A percentile compares a stretch with the other conserved stretches of the same genome.
Conservation (phyloP, 257 asterid genomes). For the Solanum stenotomum region DNA sequence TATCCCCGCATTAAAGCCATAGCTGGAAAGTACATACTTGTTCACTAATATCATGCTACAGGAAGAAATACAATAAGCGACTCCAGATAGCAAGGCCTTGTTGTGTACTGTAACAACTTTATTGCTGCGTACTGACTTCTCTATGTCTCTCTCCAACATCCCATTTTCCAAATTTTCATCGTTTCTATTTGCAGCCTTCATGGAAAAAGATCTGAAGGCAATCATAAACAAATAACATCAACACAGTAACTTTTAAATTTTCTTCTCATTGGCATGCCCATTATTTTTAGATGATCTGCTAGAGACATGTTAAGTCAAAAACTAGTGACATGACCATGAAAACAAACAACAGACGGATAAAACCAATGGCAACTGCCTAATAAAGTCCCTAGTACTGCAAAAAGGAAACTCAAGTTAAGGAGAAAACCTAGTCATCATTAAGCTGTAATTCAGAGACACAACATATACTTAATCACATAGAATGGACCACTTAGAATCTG, state of each 20-base stretch:
- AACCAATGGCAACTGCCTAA: neutral
- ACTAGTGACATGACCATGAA: neutral
- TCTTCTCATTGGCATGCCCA: neutral
- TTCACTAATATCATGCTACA: slow-evolving; percentile 89
- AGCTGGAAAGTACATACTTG: slow-evolving; percentile 88
- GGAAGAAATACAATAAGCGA: slow-evolving; percentile 79
- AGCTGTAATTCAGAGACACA: neutral
- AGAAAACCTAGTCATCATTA: neutral
- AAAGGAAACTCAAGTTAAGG: neutral
- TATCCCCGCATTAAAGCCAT: slow-evolving; percentile 81
- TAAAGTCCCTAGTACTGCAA: neutral
- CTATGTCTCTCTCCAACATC: slow-evolving; percentile 40
- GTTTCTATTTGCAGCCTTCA: slow-evolving; percentile 34
- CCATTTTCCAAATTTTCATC: slow-evolving; percentile 67
- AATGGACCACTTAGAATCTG: neutral
- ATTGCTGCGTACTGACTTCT: slow-evolving; percentile 31
- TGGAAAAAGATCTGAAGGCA: slow-evolving; percentile 17
- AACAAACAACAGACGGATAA: neutral
- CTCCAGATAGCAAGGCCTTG: slow-evolving; percentile 71
- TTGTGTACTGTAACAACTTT: slow-evolving; percentile 31
- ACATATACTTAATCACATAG: neutral
- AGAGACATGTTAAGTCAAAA: neutral
- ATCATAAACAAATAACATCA: neutral
- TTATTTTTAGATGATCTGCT: neutral
- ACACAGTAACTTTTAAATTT: neutral